Percentiles rank a stretch among this genome's conserved stretches.
phyloP scores from a whole-genome alignment of 2,329 filamentous ascomycete species.

The Cadophora sp. region DNA sequence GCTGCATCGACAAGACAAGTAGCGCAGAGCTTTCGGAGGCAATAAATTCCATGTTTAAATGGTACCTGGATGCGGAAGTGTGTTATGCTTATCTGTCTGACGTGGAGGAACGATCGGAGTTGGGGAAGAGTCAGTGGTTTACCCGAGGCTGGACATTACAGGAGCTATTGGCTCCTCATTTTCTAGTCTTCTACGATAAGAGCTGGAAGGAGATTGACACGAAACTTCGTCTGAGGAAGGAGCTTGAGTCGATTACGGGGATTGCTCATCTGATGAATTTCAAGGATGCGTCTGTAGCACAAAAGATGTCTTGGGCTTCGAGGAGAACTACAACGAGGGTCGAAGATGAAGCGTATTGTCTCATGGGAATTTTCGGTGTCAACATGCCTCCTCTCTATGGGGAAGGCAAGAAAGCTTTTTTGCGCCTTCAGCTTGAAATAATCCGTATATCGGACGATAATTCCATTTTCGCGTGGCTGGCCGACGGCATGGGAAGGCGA shows the following conservation, averaged over 20 bases:
- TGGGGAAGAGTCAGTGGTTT: constrained; percentile 1
- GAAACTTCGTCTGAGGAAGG: neutral
- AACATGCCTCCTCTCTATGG: constrained; percentile 12
- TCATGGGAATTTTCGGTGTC: constrained; percentile 18
- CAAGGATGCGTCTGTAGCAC: neutral
- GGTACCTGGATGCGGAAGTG: constrained; percentile 5
- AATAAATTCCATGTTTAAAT: constrained; percentile 18
- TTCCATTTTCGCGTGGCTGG: constrained; percentile 15
- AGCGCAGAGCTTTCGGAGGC: constrained; percentile 15
- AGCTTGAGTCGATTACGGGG: neutral
- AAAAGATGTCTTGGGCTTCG: constrained; percentile 23
- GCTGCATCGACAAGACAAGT: constrained; percentile 18
- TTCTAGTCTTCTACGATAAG: neutral
- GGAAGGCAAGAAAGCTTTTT: constrained; percentile 6
- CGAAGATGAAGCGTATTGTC: constrained; percentile 14
- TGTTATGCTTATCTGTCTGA: constrained; percentile 18
- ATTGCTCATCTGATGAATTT: neutral
- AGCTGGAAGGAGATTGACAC: neutral
- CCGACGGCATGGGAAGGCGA: neutral
- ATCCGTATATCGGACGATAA: constrained; percentile 16
- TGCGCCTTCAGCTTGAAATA: constrained; percentile 14
- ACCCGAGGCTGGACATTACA: neutral
- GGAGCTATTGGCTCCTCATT: neutral
- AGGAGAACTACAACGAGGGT: neutral
- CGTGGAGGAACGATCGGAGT: neutral